Evolutionary conservation across 176 grass and related monocot species (phyloP).

Genomic region (Paspalum vaginatum): DNA sequence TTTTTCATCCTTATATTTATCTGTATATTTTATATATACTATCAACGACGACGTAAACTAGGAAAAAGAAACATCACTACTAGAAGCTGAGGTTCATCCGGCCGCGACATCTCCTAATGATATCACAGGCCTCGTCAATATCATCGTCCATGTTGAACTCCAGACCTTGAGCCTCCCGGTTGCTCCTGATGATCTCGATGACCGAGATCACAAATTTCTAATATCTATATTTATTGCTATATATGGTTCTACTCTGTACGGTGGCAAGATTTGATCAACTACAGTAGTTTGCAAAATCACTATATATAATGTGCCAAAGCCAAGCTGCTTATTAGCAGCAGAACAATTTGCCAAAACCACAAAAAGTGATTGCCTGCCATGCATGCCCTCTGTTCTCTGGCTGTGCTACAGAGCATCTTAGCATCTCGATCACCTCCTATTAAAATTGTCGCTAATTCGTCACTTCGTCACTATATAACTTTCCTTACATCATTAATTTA

Average conservation of each 20-base stretch:
- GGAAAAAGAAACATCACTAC: background rate
- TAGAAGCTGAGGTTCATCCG: conserved; percentile 44
- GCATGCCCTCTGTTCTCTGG: too few relatives aligned
- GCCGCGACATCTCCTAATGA: conserved; percentile 61
- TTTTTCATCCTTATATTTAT: background rate
- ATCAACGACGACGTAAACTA: background rate
- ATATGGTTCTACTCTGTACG: too few relatives aligned
- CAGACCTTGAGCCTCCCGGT: conserved; percentile 45
- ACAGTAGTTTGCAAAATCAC: too few relatives aligned
- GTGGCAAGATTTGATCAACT: too few relatives aligned
- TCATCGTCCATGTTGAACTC: conserved; percentile 70
- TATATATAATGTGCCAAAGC: too few relatives aligned
- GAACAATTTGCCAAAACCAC: too few relatives aligned
- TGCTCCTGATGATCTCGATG: conserved; percentile 67
- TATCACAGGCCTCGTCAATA: conserved; percentile 68
- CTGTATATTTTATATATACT: too few relatives aligned
- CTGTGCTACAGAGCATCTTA: background rate
- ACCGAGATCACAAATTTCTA: too few relatives aligned
- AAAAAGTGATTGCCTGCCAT: too few relatives aligned
- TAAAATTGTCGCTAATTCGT: background rate
- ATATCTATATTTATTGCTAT: too few relatives aligned
- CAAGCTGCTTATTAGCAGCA: too few relatives aligned
- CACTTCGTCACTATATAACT: background rate
- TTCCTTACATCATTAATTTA: background rate
- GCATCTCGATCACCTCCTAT: background rate